Conservation (phyloP, 139 green algal genomes). For the Desmodesmus armatus region DNA sequence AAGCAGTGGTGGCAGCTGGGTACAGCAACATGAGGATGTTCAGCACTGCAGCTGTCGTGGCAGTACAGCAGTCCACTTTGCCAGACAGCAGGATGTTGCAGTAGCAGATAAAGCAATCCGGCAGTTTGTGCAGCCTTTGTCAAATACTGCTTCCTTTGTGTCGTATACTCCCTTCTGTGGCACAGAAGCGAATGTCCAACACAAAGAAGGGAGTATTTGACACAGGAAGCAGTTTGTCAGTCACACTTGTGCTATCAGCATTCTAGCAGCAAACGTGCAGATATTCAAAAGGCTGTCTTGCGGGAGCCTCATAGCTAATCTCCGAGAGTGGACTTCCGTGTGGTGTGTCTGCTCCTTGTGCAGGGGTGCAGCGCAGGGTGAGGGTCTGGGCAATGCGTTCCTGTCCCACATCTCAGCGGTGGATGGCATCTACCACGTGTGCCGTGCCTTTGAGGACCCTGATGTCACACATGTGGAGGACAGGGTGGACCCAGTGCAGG, state of each 20-base stretch:
- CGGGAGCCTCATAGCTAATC: no score
- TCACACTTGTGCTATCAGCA: no score
- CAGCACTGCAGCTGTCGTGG: conserved; percentile 1
- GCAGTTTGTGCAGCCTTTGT: no score
- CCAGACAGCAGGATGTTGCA: not conserved
- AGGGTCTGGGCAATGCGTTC: conserved; percentile 98
- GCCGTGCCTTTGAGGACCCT: conserved; percentile 92
- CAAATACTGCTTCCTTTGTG: no score
- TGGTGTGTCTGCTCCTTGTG: not conserved
- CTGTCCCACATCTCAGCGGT: conserved; percentile 95
- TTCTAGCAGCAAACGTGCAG: no score
- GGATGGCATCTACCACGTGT: conserved; percentile 99
- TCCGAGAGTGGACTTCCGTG: not conserved
- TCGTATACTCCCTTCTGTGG: no score
- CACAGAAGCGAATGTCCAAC: no score
- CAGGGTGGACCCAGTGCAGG: conserved; percentile 95
- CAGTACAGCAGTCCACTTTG: no score
- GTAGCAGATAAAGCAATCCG: not conserved
- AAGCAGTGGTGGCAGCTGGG: conserved; percentile 27
- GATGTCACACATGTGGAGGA: conserved; percentile 93
- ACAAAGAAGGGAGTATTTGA: no score
- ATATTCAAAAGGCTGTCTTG: no score
- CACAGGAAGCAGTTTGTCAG: no score
- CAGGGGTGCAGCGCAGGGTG: conserved; percentile 81
- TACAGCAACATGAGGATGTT: conserved; percentile 14